Percentiles rank a stretch among this genome's conserved stretches.
phyloP scores from a whole-genome alignment of 2,329 filamentous ascomycete genomes.

The Cytospora piceae region DNA sequence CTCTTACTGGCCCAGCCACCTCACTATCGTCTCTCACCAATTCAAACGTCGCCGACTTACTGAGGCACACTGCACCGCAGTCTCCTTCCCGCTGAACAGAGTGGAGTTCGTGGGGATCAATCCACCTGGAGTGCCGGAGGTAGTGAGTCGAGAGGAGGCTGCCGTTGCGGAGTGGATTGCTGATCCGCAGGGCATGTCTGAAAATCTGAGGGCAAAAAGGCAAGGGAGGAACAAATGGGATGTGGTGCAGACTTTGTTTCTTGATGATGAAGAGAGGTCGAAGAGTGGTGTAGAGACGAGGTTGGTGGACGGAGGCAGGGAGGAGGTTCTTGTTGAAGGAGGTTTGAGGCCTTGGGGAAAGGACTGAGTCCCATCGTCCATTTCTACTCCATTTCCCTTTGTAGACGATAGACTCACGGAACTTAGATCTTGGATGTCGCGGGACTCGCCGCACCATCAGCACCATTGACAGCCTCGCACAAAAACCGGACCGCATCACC shows the following conservation, averaged over 20 bases:
- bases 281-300: conserved; percentile 45
- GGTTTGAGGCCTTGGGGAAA: conserved; percentile 41
- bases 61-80: conserved; percentile 64
- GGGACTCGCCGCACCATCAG: conserved; percentile 37
- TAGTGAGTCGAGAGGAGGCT: conserved; percentile 34
- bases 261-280: conserved; percentile 38
- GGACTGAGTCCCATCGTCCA: not conserved
- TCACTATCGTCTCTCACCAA: conserved; percentile 70
- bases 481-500: conserved; percentile 68
- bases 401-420: not conserved
- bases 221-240: conserved; percentile 54
- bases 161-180: conserved; percentile 53
- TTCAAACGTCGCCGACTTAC: conserved; percentile 70
- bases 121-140: conserved; percentile 50
- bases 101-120: conserved; percentile 66
- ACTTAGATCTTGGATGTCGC: conserved; percentile 21
- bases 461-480: conserved; percentile 47
- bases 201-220: conserved; percentile 52
- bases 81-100: conserved; percentile 54
- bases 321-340: conserved; percentile 47
- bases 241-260: conserved; percentile 50
- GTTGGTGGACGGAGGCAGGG: conserved; percentile 37
- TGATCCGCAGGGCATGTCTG: conserved; percentile 57
- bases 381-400: not conserved
- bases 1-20: conserved; percentile 54